Evolutionary conservation across 164 flowering plant genomes (phyloP), one percentile per base, ranked within the genome.

Genomic region (Berberis vulgaris): DNA sequence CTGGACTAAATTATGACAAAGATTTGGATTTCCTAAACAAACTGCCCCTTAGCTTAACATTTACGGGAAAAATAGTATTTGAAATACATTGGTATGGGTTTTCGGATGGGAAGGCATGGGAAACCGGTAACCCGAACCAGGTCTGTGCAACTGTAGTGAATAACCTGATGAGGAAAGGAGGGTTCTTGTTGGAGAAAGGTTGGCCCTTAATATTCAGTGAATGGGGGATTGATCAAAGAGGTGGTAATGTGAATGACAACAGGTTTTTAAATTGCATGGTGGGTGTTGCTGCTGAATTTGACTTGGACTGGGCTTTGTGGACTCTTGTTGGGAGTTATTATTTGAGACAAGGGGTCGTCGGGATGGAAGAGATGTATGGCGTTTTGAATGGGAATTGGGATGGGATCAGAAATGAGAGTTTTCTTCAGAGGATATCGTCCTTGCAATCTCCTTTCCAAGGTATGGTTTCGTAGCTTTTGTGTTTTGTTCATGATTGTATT

Each of bases 291-390:
- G 93, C 92, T 58, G 89, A 86, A 10, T 67, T 73, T 59, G 98
- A 92, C 67, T 40, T 81, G 53, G 98, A 92, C 59, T 92, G 85
- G 84, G 92, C 96, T 0, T 9, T 79, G 13, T 89, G 98, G 93
- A 68, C 88, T 1, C 67, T 89, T 9, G 80, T 54, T 40, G 98
- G 98, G 59, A 92, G 95, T 63, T 86, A 86, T 64, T 83, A 84
- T 58, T 46, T 81, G 57, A 84, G 90, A 61, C 67, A 86, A 77
- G 94, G 96, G 45, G 76, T 71, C 0, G 7, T 78, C 43, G 96
- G 82, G 2, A 3, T 67, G 63, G 78, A 83, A n/a, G 96, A 91
- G 69, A 43, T 45, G 43, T 87, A 84, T 64, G 96, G 97, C 5
- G n/a, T 83, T 7, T 62, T 82, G 52, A 58, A 72, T 67, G 78